Conservation (phyloP, 768 basidiomycete species). For the Leccinellum albellum region DNA sequence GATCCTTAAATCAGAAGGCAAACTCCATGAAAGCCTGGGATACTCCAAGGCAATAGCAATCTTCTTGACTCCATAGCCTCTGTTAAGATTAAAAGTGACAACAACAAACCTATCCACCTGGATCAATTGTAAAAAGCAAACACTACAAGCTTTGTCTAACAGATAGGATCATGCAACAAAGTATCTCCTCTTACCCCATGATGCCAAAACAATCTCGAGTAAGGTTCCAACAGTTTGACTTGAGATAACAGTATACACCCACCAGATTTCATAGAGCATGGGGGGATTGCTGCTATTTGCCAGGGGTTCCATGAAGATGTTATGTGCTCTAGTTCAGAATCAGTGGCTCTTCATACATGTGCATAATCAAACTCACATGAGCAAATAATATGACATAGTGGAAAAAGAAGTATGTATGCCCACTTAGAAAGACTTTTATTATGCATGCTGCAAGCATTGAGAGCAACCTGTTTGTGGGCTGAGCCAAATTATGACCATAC, state of each 20-base stretch:
- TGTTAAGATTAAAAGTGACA: slow-evolving; percentile 1
- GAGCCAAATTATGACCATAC: background rate
- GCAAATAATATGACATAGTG: slow-evolving; percentile 20
- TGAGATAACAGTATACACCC: background rate
- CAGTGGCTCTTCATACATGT: no score
- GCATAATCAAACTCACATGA: background rate
- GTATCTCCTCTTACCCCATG: slow-evolving; percentile 7
- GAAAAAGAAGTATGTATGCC: slow-evolving; percentile 25
- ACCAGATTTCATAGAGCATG: slow-evolving; percentile 10
- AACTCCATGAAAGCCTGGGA: background rate
- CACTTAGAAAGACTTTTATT: slow-evolving; percentile 25
- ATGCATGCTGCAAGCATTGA: slow-evolving; percentile 16
- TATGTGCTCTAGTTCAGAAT: no score
- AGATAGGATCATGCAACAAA: background rate
- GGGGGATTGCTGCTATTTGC: slow-evolving; percentile 1
- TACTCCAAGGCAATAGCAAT: background rate
- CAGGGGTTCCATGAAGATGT: no score
- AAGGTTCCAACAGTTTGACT: background rate
- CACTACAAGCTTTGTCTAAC: slow-evolving; percentile 4
- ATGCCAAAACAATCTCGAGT: slow-evolving; percentile 18
- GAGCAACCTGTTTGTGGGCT: background rate
- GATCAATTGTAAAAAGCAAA: slow-evolving; percentile 20
- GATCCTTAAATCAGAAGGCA: slow-evolving; percentile 7
- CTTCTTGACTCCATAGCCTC: slow-evolving; percentile 2
- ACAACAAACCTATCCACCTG: slow-evolving; percentile 6